Evolutionary conservation across 2,329 filamentous ascomycete genomes (phyloP).

Genomic region (Colletotrichum musicola): DNA sequence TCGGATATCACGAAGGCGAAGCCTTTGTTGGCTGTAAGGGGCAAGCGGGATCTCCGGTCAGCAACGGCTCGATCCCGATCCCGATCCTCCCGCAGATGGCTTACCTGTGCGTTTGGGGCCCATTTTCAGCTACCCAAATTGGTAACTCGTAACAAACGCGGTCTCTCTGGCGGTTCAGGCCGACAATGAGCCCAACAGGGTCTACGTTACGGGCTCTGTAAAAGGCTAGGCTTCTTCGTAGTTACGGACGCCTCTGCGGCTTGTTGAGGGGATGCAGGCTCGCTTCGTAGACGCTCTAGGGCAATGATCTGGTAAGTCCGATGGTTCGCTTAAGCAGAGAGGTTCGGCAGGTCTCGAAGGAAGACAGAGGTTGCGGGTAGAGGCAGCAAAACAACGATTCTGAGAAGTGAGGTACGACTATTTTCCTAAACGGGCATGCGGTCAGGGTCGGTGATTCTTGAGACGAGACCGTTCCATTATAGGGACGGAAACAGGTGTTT

Average conservation of each 20-base stretch:
- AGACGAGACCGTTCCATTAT: neutral
- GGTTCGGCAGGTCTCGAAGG: neutral
- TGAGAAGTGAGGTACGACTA: neutral
- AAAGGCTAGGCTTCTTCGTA: too few species aligned
- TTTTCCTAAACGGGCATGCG: constrained; percentile 23
- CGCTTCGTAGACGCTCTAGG: neutral
- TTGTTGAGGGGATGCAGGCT: too few species aligned
- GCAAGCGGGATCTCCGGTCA: neutral
- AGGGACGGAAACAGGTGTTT: neutral
- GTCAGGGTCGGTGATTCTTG: neutral
- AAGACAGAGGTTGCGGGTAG: too few species aligned
- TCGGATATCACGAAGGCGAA: constrained; percentile 48
- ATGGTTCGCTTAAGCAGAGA: neutral
- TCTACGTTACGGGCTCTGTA: neutral
- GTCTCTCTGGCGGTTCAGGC: neutral
- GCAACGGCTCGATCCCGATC: too few species aligned
- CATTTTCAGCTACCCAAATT: neutral
- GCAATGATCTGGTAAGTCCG: neutral
- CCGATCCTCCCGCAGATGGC: neutral
- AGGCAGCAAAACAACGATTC: too few species aligned
- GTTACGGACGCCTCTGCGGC: too few species aligned
- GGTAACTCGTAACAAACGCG: neutral
- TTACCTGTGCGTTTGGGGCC: constrained; percentile 22
- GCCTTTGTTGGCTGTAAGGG: constrained; percentile 28
- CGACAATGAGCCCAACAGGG: neutral